A percentile compares a stretch with the other conserved stretches of the same genome.
phyloP scores from a whole-genome alignment of 345 rosid species.

The Hibiscus syriacus region DNA sequence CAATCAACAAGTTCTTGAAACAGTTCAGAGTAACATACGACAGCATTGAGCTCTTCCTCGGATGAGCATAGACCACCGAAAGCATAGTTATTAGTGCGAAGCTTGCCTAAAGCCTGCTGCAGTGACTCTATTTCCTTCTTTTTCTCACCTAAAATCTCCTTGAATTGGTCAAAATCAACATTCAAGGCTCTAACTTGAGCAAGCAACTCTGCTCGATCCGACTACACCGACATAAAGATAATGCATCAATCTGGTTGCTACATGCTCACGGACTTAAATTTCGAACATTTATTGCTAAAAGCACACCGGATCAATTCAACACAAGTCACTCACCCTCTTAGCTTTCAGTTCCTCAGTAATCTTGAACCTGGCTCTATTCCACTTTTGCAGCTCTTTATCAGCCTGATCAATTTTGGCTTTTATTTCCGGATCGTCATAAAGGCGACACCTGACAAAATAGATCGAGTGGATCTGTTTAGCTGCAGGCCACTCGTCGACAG shows the following conservation, averaged over 20 bases:
- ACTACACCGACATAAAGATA: conserved; percentile 13
- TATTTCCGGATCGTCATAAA: conserved; percentile 51
- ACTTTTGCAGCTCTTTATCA: conserved; percentile 48
- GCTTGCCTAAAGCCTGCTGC: conserved; percentile 81
- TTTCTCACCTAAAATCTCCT: conserved; percentile 49
- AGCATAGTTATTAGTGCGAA: conserved; percentile 38
- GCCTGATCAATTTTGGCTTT: conserved; percentile 56
- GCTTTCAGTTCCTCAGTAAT: conserved; percentile 39
- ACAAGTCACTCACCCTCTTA: conserved; percentile 46
- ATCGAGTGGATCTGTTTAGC: conserved; percentile 51
- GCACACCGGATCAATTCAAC: too few relatives aligned
- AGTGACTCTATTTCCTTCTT: conserved; percentile 75
- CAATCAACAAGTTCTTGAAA: background rate
- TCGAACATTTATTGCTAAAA: conserved; percentile 5
- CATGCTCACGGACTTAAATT: background rate
- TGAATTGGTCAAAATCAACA: conserved; percentile 34
- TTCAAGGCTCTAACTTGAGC: conserved; percentile 26
- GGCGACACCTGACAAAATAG: conserved; percentile 50
- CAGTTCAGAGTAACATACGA: conserved; percentile 38
- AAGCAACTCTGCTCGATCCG: conserved; percentile 39
- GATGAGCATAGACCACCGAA: conserved; percentile 71
- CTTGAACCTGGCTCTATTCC: conserved; percentile 34
- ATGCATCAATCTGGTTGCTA: background rate
- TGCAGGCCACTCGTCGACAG: conserved; percentile 79
- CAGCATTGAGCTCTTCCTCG: conserved; percentile 72